Percentiles rank a stretch among this genome's conserved stretches.
phyloP scores from a whole-genome alignment of 805 yeast species.

The Candida boleticola region DNA sequence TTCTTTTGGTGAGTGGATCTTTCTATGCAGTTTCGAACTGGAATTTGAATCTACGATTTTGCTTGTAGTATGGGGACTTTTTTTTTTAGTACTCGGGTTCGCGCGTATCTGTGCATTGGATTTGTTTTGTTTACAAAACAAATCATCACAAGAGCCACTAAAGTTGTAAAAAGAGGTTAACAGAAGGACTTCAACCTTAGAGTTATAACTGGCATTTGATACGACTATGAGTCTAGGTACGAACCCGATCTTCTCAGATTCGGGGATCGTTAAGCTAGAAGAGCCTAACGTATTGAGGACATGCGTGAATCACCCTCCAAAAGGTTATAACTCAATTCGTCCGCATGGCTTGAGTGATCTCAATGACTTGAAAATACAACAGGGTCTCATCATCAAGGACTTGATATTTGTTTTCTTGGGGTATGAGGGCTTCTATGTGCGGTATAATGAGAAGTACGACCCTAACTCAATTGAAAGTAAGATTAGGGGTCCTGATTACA shows the following conservation, averaged over 20 bases:
- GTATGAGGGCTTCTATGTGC: conserved; percentile 72
- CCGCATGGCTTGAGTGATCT: conserved; percentile 48
- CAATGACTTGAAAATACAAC: conserved; percentile 58
- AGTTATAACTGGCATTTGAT: too few relatives aligned
- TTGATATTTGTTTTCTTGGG: conserved; percentile 66
- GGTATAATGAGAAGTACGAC: conserved; percentile 62
- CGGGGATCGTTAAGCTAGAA: conserved; percentile 18
- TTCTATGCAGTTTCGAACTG: too few relatives aligned
- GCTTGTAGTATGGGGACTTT: too few relatives aligned
- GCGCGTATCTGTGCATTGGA: too few relatives aligned
- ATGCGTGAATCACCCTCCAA: conserved; percentile 9
- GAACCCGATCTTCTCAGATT: conserved; percentile 6
- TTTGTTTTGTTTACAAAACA: too few relatives aligned
- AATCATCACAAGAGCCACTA: too few relatives aligned
- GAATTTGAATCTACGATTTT: too few relatives aligned
- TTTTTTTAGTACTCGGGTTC: too few relatives aligned
- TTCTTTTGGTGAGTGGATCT: too few relatives aligned
- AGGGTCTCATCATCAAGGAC: conserved; percentile 70
- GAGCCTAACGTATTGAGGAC: conserved; percentile 15
- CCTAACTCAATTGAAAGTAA: conserved; percentile 39
- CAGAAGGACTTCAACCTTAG: too few relatives aligned
- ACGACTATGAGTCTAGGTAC: conserved; percentile 4
- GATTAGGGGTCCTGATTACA: conserved; percentile 71
- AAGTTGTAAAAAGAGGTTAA: too few relatives aligned
- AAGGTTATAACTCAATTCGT: conserved; percentile 21